phyloP scores from a whole-genome alignment of 495 filamentous ascomycete species.

The Xylaria castorea region DNA sequence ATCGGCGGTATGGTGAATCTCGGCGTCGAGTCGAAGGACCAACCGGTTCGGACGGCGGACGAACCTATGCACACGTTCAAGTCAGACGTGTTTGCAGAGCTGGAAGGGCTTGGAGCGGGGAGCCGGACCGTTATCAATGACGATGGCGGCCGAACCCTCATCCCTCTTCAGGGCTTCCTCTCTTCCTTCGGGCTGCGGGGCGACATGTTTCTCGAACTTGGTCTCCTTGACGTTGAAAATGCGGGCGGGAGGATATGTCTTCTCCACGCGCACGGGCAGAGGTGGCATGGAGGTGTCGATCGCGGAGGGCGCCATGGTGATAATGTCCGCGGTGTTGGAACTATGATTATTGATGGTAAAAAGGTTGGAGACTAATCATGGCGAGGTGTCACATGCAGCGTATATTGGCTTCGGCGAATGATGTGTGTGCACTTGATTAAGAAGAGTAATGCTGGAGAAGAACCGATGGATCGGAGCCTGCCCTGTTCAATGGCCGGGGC shows the following conservation, averaged over 20 bases:
- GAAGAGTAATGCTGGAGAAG: neutral
- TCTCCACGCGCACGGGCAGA: slow-evolving; percentile 42
- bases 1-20: slow-evolving; percentile 83
- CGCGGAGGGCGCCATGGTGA: slow-evolving; percentile 53
- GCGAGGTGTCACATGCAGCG: neutral
- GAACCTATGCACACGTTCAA: slow-evolving; percentile 65
- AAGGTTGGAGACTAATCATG: slow-evolving; percentile 6
- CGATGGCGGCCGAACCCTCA: slow-evolving; percentile 69
- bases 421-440: neutral
- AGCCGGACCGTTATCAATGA: slow-evolving; percentile 92
- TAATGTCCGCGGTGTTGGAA: slow-evolving; percentile 5
- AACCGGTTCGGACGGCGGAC: slow-evolving; percentile 86
- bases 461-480: neutral
- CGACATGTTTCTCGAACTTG: slow-evolving; percentile 75
- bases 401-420: neutral
- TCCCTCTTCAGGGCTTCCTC: slow-evolving; percentile 62
- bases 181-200: slow-evolving; percentile 71
- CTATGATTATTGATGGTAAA: neutral
- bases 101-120: neutral
- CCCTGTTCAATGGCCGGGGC: neutral
- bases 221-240: slow-evolving; percentile 69
- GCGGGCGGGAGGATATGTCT: slow-evolving; percentile 51
- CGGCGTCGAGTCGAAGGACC: slow-evolving; percentile 86
- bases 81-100: slow-evolving; percentile 27
- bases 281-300: slow-evolving; percentile 43